phyloP scores from a whole-genome alignment of 1,284 basidiomycete genomes.

The Leccinum proximum region DNA sequence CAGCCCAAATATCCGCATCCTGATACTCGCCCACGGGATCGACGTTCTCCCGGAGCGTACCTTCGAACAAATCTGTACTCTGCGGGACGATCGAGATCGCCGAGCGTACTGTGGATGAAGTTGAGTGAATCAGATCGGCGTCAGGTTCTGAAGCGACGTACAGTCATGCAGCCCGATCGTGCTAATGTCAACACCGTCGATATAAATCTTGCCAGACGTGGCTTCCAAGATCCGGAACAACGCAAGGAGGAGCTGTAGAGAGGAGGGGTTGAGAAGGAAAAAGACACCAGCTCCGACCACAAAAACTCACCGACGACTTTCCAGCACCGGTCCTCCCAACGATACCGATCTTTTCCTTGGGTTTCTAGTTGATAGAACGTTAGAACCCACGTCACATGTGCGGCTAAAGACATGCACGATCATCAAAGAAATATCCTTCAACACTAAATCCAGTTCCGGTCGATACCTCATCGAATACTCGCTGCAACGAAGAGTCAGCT shows the following conservation, averaged over 20 bases:
- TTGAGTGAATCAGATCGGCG: background rate
- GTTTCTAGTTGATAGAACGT: constrained; percentile 39
- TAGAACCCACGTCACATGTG: constrained; percentile 19
- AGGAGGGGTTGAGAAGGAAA: background rate
- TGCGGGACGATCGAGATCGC: constrained; percentile 91
- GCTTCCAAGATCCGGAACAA: constrained; percentile 87
- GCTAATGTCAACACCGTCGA: constrained; percentile 85
- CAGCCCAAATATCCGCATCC: constrained; percentile 83
- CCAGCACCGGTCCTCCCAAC: constrained; percentile 93
- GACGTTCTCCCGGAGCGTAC: constrained; percentile 83
- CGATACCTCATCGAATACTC: constrained; percentile 85
- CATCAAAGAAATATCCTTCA: constrained; percentile 70
- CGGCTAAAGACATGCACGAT: constrained; percentile 41
- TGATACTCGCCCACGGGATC: constrained; percentile 71
- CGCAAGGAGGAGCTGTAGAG: constrained; percentile 53
- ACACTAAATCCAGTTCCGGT: constrained; percentile 73
- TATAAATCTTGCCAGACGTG: constrained; percentile 70
- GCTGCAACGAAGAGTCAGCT: constrained; percentile 32
- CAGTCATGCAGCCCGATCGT: constrained; percentile 82
- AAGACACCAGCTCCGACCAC: background rate
- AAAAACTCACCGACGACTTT: constrained; percentile 71
- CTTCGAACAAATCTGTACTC: constrained; percentile 79
- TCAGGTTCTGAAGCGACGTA: constrained; percentile 33
- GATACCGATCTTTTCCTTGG: constrained; percentile 83
- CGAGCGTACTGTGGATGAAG: constrained; percentile 50